A percentile compares a stretch with the other conserved stretches of the same genome.
Evolutionary conservation across 345 rosid genomes (phyloP).

Genomic region (Linum usitatissimum): DNA sequence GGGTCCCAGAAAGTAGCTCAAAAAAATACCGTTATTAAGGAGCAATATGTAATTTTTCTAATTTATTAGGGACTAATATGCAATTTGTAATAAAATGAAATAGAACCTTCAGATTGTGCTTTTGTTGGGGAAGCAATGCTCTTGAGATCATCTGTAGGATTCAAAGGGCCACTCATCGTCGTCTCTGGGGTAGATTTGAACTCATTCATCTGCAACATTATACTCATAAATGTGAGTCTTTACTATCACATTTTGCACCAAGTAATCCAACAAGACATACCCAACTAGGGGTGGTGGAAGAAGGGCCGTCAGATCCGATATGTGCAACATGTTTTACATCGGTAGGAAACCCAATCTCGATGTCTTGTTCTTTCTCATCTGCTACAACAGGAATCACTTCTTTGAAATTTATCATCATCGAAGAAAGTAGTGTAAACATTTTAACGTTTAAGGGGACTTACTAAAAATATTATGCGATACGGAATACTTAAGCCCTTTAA

Average conservation of each 20-base stretch:
- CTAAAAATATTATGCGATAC: constrained; percentile 47
- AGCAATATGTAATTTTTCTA: not conserved
- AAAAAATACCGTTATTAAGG: not conserved
- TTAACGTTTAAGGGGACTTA: constrained; percentile 5
- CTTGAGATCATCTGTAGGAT: constrained; percentile 9
- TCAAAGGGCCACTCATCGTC: constrained; percentile 3
- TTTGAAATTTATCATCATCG: too few relatives aligned
- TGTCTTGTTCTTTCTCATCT: constrained; percentile 44
- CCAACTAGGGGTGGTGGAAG: constrained; percentile 47
- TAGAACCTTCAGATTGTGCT: constrained; percentile 19
- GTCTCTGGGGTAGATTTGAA: constrained; percentile 15
- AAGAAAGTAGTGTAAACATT: not conserved
- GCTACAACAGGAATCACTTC: constrained; percentile 7
- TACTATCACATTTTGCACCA: not conserved
- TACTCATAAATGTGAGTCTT: not conserved
- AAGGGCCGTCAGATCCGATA: constrained; percentile 61
- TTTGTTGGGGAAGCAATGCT: not conserved
- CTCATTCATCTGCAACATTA: constrained; percentile 32
- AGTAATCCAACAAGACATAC: constrained; percentile 17
- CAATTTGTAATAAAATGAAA: not conserved
- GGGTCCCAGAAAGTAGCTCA: not conserved
- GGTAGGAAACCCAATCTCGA: constrained; percentile 62
- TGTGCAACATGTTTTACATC: constrained; percentile 82
- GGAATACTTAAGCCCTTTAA: constrained; percentile 40
- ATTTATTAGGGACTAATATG: not conserved